phyloP scores from a whole-genome alignment of 805 yeast genomes.

The Yarrowia divulgata region DNA sequence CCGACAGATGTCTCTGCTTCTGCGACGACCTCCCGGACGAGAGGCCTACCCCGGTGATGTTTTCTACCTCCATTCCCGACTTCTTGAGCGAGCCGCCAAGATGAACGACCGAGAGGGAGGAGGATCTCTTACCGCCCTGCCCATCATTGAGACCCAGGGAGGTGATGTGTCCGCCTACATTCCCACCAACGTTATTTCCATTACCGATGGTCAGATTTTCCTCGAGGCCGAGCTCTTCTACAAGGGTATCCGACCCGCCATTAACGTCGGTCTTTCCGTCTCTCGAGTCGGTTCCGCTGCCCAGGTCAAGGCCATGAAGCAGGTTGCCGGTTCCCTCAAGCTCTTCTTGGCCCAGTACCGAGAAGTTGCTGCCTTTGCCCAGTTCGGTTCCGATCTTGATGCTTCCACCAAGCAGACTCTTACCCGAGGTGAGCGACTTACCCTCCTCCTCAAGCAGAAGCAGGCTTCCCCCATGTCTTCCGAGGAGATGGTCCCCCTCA shows the following conservation, averaged over 20 bases:
- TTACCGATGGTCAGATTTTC: slow-evolving; percentile 97
- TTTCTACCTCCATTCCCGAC: slow-evolving; percentile 93
- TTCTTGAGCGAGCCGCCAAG: slow-evolving; percentile 97
- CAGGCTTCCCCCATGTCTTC: slow-evolving; percentile 97
- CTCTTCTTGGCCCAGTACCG: slow-evolving; percentile 99
- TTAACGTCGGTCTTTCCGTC: slow-evolving; percentile 99
- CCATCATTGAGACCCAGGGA: slow-evolving; percentile 98
- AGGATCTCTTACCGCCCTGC: slow-evolving; percentile 95
- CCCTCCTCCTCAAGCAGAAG: slow-evolving; percentile 97
- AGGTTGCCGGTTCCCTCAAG: slow-evolving; percentile 99
- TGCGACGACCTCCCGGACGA: slow-evolving; percentile 97
- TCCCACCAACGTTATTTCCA: slow-evolving; percentile 97
- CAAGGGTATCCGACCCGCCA: slow-evolving; percentile 99
- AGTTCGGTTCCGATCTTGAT: slow-evolving; percentile 99
- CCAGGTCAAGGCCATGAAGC: slow-evolving; percentile 99
- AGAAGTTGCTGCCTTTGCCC: slow-evolving; percentile 99
- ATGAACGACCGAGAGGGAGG: slow-evolving; percentile 88
- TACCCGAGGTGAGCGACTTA: slow-evolving; percentile 99
- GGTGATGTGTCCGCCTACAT: slow-evolving; percentile 98
- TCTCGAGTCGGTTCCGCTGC: slow-evolving; percentile 99
- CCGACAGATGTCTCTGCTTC: slow-evolving; percentile 97
- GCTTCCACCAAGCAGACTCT: slow-evolving; percentile 99
- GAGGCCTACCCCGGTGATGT: slow-evolving; percentile 98
- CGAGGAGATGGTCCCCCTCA: slow-evolving; percentile 98
- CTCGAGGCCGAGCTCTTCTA: slow-evolving; percentile 99